Evolutionary conservation across 2,329 filamentous ascomycete species (phyloP).

Genomic region (Epichloe elymi): DNA sequence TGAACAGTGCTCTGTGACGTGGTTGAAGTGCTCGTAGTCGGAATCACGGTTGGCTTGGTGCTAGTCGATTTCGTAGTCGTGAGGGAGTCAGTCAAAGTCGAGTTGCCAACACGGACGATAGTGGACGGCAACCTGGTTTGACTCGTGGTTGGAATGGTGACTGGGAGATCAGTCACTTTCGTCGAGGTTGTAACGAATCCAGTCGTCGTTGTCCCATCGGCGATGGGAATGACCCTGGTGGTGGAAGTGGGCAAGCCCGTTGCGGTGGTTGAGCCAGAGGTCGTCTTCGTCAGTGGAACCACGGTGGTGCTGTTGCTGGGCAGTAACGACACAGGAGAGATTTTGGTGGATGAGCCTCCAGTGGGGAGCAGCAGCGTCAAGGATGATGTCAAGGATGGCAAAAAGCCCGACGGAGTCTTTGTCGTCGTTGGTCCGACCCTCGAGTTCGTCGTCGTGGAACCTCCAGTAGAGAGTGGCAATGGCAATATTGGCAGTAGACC

Average conservation of each 20-base stretch:
- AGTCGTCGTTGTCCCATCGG: slow-evolving; percentile 3
- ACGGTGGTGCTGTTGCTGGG: slow-evolving; percentile 8
- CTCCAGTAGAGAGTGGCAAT: not conserved
- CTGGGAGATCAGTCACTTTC: slow-evolving; percentile 1
- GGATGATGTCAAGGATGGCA: not conserved
- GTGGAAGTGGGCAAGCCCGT: not conserved
- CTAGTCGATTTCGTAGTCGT: not conserved
- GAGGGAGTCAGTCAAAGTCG: not conserved
- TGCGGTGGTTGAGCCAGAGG: slow-evolving; percentile 1
- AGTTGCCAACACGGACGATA: slow-evolving; percentile 4
- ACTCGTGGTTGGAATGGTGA: not conserved
- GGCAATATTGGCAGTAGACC: not conserved
- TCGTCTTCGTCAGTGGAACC: slow-evolving; percentile 4
- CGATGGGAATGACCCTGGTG: slow-evolving; percentile 5
- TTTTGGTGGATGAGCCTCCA: not conserved
- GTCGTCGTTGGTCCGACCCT: not conserved
- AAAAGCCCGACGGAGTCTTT: not conserved
- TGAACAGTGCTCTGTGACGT: slow-evolving; percentile 6
- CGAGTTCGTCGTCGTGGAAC: not conserved
- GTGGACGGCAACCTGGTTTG: slow-evolving; percentile 3
- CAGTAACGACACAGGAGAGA: not conserved
- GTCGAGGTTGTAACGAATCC: slow-evolving; percentile 1
- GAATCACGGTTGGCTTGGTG: not conserved
- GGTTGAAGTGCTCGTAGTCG: slow-evolving; percentile 11
- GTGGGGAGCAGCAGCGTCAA: not conserved